These are phyloP conservation scores for Fusarium sp. DNA, from an alignment of 2,329 filamentous ascomycete genomes.

Conservation along the genomic window DNA sequence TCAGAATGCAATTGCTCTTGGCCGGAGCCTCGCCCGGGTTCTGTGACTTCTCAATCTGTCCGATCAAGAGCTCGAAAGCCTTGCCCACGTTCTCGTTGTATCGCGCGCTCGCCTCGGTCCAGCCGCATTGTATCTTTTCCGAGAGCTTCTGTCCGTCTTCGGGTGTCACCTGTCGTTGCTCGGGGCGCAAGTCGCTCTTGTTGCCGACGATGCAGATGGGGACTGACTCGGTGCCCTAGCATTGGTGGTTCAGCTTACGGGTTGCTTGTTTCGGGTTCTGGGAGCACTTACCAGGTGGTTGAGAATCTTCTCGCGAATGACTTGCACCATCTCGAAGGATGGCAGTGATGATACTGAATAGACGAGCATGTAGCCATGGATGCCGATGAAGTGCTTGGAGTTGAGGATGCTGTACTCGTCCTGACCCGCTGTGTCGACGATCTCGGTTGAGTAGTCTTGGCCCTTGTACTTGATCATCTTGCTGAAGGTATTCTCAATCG, in stretches of 20 bases:
- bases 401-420: slow-evolving; percentile 99
- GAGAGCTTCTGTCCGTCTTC: slow-evolving; percentile 88
- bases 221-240: slow-evolving; percentile 87
- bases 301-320: slow-evolving; percentile 96
- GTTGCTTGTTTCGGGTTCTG: background rate
- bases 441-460: slow-evolving; percentile 94
- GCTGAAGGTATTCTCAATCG: slow-evolving; percentile 98
- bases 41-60: slow-evolving; percentile 92
- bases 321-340: slow-evolving; percentile 96
- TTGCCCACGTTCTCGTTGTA: slow-evolving; percentile 94
- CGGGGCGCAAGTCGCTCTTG: slow-evolving; percentile 92
- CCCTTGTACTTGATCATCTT: slow-evolving; percentile 93
- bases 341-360: slow-evolving; percentile 96
- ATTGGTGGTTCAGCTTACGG: background rate
- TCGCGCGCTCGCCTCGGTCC: slow-evolving; percentile 92
- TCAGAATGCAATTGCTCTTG: slow-evolving; percentile 82
- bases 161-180: slow-evolving; percentile 88
- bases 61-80: slow-evolving; percentile 93
- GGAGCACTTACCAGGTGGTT: slow-evolving; percentile 82
- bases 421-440: slow-evolving; percentile 98
- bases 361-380: slow-evolving; percentile 98
- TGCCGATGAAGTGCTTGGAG: slow-evolving; percentile 98
- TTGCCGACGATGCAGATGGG: slow-evolving; percentile 96
- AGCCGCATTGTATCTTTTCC: slow-evolving; percentile 89
- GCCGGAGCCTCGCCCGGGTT: slow-evolving; percentile 86